Base-by-base conservation (phyloP, 2,329 filamentous ascomycete genomes). In the Fusarium xylarioides region DNA sequence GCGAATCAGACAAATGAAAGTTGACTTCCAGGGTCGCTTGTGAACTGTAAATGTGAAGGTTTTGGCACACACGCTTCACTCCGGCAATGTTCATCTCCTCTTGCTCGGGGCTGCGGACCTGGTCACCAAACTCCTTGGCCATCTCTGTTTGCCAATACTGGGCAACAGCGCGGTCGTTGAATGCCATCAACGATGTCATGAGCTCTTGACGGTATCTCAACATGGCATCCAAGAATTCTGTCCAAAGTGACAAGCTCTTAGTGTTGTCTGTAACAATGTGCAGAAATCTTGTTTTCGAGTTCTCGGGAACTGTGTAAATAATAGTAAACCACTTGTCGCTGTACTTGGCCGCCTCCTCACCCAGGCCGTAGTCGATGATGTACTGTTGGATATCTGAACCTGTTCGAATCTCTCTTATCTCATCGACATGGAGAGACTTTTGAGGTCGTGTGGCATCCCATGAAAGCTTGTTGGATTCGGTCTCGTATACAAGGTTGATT, bases 361-460 rank as follows among this genome's bases (percentile, higher is more conserved):
- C 84, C 28, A 96, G 85, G 43, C 91, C 90, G 79, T 93, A 93
- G 81, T 98, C 95, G 77, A 95, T 91, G 46, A 94, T 92, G 80
- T 97, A 97, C 80, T 97, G 95, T 64, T 93, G 91, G 23, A 95
- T 94, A 79, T 98, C 94, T 18, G 89, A 89, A 23, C 94, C 95
- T 38, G 91, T 90, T 70, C 95, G 91, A 53, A 98, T 95, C 79
- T 97, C 95, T 78, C 93, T 92, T 77, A 99, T 95, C 80, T 98
- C 95, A 78, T 99, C 96, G 71, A 99, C 93, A 81, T 97, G 97
- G 73, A 99, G 92, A 59, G 90, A 91, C 81, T 98, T 98, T 30
- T 91, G 89, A 2, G 93, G 91, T 40, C 93, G 91, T 14, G 88
- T 90, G 52, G 91, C 89, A 81, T 97, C 93, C 95, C 95, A 98